Conservation (phyloP, 1,139 yeast species). For the Suhomyces choctaworum region DNA sequence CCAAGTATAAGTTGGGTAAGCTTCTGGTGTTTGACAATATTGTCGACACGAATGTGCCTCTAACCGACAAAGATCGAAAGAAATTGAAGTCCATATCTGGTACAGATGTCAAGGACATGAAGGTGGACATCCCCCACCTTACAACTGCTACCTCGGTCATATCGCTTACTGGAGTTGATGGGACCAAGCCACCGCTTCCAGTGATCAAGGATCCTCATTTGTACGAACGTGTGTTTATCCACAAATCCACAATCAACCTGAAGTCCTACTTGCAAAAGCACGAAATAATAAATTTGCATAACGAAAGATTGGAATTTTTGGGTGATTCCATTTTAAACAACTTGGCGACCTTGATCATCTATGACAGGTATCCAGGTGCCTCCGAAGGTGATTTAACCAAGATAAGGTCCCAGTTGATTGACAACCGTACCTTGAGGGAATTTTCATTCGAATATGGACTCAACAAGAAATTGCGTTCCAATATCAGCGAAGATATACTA, state of each 20-base stretch:
- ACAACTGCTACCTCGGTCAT: conserved; percentile 9
- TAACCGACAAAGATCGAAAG: conserved; percentile 15
- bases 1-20: conserved; percentile 49
- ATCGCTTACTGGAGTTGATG: conserved; percentile 15
- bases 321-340: conserved; percentile 89
- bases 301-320: conserved; percentile 88
- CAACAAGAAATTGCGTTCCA: conserved; percentile 56
- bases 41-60: conserved; percentile 23
- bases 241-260: conserved; percentile 69
- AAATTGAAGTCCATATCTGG: conserved; percentile 9
- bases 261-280: conserved; percentile 55
- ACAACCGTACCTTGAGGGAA: conserved; percentile 69
- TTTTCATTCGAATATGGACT: conserved; percentile 75
- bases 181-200: conserved; percentile 62
- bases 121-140: conserved; percentile 14
- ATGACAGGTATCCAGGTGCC: conserved; percentile 62
- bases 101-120: conserved; percentile 6
- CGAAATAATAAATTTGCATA: conserved; percentile 65
- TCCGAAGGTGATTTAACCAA: conserved; percentile 82
- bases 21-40: conserved; percentile 52
- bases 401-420: conserved; percentile 69
- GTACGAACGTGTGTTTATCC: conserved; percentile 74
- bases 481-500: conserved; percentile 46
- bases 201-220: conserved; percentile 59
- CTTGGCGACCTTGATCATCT: conserved; percentile 68